phyloP scores from a whole-genome alignment of 352 stramenopile species.

The Globisporangium viniferum region DNA sequence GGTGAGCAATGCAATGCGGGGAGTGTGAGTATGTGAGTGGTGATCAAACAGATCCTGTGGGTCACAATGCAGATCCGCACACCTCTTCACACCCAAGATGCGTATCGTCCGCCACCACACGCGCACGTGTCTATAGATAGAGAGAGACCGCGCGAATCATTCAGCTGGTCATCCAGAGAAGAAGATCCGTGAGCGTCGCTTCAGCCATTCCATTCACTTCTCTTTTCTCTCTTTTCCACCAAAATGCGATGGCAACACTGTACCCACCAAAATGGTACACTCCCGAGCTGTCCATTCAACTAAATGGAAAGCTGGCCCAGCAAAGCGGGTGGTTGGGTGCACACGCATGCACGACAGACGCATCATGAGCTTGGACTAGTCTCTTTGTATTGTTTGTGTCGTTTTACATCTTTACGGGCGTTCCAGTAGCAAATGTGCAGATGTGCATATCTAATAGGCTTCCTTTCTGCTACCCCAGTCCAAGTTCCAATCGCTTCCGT shows the following conservation, averaged over 20 bases:
- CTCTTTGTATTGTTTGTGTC: background rate
- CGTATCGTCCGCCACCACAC: background rate
- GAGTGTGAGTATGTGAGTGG: background rate
- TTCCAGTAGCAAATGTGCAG: background rate
- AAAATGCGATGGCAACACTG: background rate
- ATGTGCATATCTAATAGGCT: constrained; percentile 1
- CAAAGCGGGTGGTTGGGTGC: background rate
- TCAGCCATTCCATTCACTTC: background rate
- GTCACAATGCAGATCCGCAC: background rate
- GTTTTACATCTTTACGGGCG: background rate
- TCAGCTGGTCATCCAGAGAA: background rate
- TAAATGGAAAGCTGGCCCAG: too few species aligned
- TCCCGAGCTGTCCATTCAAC: too few species aligned
- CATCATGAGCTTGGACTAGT: background rate
- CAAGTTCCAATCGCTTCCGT: background rate
- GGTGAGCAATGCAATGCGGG: background rate
- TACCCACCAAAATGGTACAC: background rate
- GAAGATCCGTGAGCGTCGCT: background rate
- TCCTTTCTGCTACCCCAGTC: background rate
- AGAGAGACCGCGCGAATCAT: background rate
- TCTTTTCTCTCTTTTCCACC: too few species aligned
- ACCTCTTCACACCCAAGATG: background rate
- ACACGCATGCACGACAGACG: background rate
- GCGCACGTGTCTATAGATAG: background rate
- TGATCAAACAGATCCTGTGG: background rate